Evolutionary conservation across 2,329 filamentous ascomycete genomes (phyloP), one percentile per base, ranked within the genome.

Genomic region (Dryadomyces sulphureus): DNA sequence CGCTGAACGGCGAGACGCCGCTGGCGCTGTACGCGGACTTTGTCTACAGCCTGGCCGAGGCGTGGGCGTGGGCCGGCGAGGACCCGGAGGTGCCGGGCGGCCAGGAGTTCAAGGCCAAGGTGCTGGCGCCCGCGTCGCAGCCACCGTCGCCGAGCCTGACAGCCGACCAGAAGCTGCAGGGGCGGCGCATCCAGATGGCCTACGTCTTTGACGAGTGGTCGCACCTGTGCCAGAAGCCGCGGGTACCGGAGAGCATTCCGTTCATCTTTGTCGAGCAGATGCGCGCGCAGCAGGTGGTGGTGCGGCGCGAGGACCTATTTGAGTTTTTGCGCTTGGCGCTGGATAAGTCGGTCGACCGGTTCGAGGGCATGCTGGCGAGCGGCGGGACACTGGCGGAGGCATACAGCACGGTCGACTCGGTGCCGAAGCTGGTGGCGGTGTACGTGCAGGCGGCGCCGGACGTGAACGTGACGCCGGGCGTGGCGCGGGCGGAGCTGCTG

Each of bases 191-290:
- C 50, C 87, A 95, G 60, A 78, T 94, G 64, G 87, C 93, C 55
- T 96, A 98, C 59, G 74, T 95, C 19, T 95, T 98, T 57, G 88
- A 90, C 38, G 92, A 98, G 65, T 98, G 92, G 92, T 76, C 90
- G 24, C 79, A 82, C 49, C 73, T 95, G 7, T 82, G 74, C 65
- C 83, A 83, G 61, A 85, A 87, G 55, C 74, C 79, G n/a, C 78
- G 81, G 53, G 77, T 81, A 4, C 79, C 81, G 4, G 82, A 87
- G 50, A 84, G 82, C 57, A 75, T 81, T 0, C 70, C 79, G 45
- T 67, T 74, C 6, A 76, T 84, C 2, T 96, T 96, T 62, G 75
- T 95, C 40, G 79, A 83, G 55, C 90, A 96, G 61, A 68, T 96
- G 57, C 82, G 90, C 55, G 72, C 79, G 47, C 75, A 76, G 52